Evolutionary conservation across 2,329 filamentous ascomycete genomes (phyloP).

Genomic region (Fusarium longipes): DNA sequence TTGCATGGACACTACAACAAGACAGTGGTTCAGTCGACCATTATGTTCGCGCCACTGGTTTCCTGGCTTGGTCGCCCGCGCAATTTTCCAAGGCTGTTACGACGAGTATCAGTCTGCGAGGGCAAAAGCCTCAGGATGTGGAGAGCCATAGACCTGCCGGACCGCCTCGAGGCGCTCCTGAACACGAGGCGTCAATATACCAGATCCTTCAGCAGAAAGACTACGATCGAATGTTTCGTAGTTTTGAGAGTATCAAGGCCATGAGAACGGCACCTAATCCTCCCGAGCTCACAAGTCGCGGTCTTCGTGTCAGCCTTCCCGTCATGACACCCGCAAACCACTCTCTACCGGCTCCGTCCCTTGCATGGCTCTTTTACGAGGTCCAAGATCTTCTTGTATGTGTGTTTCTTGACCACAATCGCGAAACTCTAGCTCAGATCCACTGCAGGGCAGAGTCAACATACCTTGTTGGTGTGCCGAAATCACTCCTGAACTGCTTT

Average conservation of each 20-base stretch:
- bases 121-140: not conserved
- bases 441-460: conserved; percentile 3
- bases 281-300: conserved; percentile 12
- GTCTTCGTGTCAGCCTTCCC: conserved; percentile 11
- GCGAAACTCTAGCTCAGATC: not conserved
- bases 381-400: conserved; percentile 9
- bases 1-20: conserved; percentile 17
- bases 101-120: not conserved
- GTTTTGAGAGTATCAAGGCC: conserved; percentile 5
- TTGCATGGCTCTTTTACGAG: conserved; percentile 18
- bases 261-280: not conserved
- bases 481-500: conserved; percentile 1
- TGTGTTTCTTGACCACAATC: conserved; percentile 9
- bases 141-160: not conserved
- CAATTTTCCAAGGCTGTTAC: conserved; percentile 3
- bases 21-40: not conserved
- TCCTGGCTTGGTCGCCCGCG: conserved; percentile 14
- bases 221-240: conserved; percentile 9
- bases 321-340: not conserved
- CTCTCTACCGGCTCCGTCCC: not conserved
- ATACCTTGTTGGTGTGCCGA: conserved; percentile 3
- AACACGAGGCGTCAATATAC: not conserved
- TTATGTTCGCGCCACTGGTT: conserved; percentile 2
- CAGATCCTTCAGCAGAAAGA: conserved; percentile 5
- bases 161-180: not conserved